Base-by-base conservation (phyloP, 2,329 filamentous ascomycete genomes). In the Penicillium sp. region DNA sequence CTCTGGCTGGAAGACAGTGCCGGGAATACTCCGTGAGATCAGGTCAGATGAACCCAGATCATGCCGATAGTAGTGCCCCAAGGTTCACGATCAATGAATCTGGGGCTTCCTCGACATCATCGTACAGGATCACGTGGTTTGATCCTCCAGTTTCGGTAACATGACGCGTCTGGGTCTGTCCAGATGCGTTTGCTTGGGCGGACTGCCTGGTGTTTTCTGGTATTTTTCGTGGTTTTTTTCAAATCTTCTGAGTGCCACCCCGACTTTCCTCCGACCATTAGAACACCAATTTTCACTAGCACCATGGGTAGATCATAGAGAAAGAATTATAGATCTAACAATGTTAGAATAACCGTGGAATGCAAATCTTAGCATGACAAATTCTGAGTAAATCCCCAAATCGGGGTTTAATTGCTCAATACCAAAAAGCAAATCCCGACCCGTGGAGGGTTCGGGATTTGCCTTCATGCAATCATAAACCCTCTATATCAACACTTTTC, bases 391-490 rank as follows among this genome's bases (percentile, higher is more conserved):
- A 27, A n/a, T 40, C 48, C 36, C 39, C 45, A 48, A 53, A 43
- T 53, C 32, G 39, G 46, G 46, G 46, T 47, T 31, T 14, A 21
- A 14, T 21, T 27, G 10, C 38, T 10, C 39, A 40, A 24, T 36
- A 32, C 45, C 45, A 6, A 48, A 53, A 59, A 64, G 54, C 69
- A 72, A 72, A 72, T 66, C 70, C 70, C 69, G 69, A 66, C 60
- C 50, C 42, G 48, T 50, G 52, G 47, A 59, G 53, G 50, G 51
- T 50, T 67, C 70, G 70, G 70, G 70, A 69, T 72, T 71, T 72
- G 70, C 47, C 51, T 61, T 61, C 59, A 62, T 66, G 67, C 68
- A 68, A 62, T 71, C 63, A 67, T 59, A 54, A 50, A 50, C 58
- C 59, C 53, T 64, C 58, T 64, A 68, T 68, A 68, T 69, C 66